Percentiles rank a stretch among this genome's conserved stretches.
Evolutionary conservation across 306 rosid genomes (phyloP).

Genomic region (Dryas alaskensis): DNA sequence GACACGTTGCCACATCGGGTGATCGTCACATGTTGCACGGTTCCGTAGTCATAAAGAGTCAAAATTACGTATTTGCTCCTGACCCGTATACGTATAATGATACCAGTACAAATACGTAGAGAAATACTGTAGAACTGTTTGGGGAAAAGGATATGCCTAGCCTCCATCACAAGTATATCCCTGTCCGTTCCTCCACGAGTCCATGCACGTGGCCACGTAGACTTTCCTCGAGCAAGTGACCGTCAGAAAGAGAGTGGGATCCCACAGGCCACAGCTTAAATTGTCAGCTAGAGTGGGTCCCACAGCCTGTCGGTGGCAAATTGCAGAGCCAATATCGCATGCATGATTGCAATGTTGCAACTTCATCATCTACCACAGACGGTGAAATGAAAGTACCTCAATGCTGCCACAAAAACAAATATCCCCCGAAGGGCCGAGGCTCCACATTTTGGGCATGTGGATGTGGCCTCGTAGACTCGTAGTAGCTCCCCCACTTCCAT

Average conservation of each 20-base stretch:
- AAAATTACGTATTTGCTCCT: neutral
- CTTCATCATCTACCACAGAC: no score
- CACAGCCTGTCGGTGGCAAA: conserved; percentile 1
- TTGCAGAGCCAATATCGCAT: no score
- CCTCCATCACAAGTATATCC: conserved; percentile 13
- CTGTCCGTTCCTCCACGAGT: neutral
- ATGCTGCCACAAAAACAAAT: no score
- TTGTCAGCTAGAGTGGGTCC: neutral
- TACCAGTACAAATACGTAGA: no score
- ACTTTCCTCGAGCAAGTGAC: neutral
- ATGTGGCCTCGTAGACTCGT: neutral
- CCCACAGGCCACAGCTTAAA: neutral
- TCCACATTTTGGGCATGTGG: no score
- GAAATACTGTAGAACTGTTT: no score
- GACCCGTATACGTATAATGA: neutral
- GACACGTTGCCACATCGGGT: neutral
- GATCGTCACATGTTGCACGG: conserved; percentile 1
- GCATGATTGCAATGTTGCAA: no score
- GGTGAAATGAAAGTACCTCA: no score
- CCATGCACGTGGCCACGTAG: conserved; percentile 28
- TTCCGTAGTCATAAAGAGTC: neutral
- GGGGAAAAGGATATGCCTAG: neutral
- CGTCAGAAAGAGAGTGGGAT: neutral
- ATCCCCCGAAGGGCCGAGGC: no score
- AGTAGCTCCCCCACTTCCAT: neutral